Base-by-base conservation (phyloP, 495 filamentous ascomycete genomes). In the Xylaria acuta region DNA sequence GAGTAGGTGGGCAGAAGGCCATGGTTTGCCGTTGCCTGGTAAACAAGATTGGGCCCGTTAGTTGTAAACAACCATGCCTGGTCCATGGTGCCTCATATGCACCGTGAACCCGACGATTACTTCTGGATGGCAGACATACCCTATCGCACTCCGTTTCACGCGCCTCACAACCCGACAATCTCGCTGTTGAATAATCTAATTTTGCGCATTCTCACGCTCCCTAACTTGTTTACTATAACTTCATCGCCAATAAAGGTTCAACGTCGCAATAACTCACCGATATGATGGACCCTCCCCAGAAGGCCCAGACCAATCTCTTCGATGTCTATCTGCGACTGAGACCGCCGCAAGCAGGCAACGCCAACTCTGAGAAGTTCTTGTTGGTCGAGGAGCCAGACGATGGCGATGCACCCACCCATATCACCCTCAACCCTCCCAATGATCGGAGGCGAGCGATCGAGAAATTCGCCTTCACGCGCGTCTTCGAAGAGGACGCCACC, bases 321-420 rank as follows among this genome's bases (percentile, higher is more conserved):
- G 89, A 98, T 79, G 97, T 99, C 59, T 98, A 91, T 73, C 89
- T 99, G 34, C 92, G 96, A 67, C 85, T 99, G 47, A 91, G 97
- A 3, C 97, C 96, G 20, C 89, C 94, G 7, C 84, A 80, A 59
- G 77, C 76, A 64, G 81, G 73, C 68, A 79, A 78, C 75, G 51
- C 82, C 49, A 53, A 69, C 72, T 75, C 83, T 4, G 92, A 95
- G 64, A 92, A 93, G 32, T 97, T 94, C 77, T 83, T 98, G 43
- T 85, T 88, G 3, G 92, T 98, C 38, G 94, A 97, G 73, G 80
- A 83, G 4, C 83, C 88, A 5, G 82, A 82, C 7, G 78, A 82
- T 18, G 81, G 88, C 40, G 77, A 80, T 62, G 79, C 83, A 20
- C 89, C 94, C 2, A 94, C 91, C 9, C 93, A 97, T 77, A 94